Base-by-base conservation (phyloP, 108 stramenopile genomes). In the Cyclotella sp. region DNA sequence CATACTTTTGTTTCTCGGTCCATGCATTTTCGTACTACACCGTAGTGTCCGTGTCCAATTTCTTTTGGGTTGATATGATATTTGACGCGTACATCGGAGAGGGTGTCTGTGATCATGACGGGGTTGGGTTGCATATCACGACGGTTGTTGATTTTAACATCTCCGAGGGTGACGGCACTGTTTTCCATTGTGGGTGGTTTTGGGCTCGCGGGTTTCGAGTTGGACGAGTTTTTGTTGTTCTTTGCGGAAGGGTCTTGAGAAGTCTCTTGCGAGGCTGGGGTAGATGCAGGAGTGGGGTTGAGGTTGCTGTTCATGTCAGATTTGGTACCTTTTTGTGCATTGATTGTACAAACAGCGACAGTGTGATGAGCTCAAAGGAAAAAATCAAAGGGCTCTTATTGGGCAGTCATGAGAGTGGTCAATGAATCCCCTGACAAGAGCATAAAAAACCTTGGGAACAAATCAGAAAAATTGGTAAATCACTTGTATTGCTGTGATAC, bases 1-100 rank as follows among this genome's bases (percentile, higher is more conserved):
- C 90, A 92, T 19, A 86, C 86, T 30, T 90, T 89, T 9, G 90
- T 90, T 60, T 90, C 87, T 15, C 96, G 90, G 61, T 94, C 76
- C 91, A 91, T 92, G 73, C 96, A 96, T 65, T 96, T 95, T 34
- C 96, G 89, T 7, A 96, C 96, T 8, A 96, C 91, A 15, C 93
- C 93, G 65, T 96, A 95, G 71, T 96, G 93, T 27, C 96, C 96
- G 70, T 96, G 93, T 9, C 96, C 96, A 58, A 96, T 84, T 68
- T 95, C 93, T 49, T 92, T 91, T 16, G 94, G 76, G 65, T 95
- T 89, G 54, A 95, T 93, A 72, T 95, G 94, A 84, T 92, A 95
- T 28, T 88, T 90, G 47, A 82, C 84, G 1, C 91, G 87, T 30
- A 94, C 93, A 79, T 94, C 91, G n/a, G 87, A 77, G 43, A 94